Percentiles rank a stretch among this genome's conserved stretches.
Conservation (phyloP, 495 filamentous ascomycete genomes). For the Podospora comata region DNA sequence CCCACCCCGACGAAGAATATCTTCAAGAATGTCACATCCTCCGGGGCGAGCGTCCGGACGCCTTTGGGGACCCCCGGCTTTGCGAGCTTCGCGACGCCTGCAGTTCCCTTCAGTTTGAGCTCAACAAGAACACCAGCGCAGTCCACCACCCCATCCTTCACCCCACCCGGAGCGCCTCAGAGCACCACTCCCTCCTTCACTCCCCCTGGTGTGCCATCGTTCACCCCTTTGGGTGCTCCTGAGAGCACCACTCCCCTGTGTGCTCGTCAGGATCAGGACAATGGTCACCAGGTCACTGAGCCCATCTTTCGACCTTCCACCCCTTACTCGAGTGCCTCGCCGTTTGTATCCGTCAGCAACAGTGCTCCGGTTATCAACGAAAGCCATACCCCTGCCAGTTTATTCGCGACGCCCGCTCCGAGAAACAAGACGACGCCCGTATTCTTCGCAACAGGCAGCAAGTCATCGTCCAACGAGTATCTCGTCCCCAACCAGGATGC, state of each 20-base stretch:
- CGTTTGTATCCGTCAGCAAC: slow-evolving; percentile 9
- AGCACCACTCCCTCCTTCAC: slow-evolving; percentile 34
- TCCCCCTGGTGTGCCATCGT: slow-evolving; percentile 30
- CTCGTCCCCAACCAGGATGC: slow-evolving; percentile 45
- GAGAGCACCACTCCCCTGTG: slow-evolving; percentile 31
- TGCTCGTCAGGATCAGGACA: slow-evolving; percentile 21
- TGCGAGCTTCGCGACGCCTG: slow-evolving; percentile 28
- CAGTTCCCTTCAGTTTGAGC: slow-evolving; percentile 27
- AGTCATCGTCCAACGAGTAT: slow-evolving; percentile 27
- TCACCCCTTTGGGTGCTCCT: slow-evolving; percentile 26
- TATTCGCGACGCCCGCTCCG: slow-evolving; percentile 22
- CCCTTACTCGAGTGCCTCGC: slow-evolving; percentile 17
- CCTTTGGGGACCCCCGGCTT: slow-evolving; percentile 30
- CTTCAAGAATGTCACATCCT: slow-evolving; percentile 29
- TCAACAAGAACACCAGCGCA: slow-evolving; percentile 11
- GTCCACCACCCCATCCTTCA: slow-evolving; percentile 25
- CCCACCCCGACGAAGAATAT: slow-evolving; percentile 88
- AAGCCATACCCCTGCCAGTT: slow-evolving; percentile 14
- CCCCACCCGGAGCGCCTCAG: slow-evolving; percentile 24
- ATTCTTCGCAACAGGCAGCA: slow-evolving; percentile 19
- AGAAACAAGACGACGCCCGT: slow-evolving; percentile 10
- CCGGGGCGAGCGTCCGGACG: slow-evolving; percentile 25
- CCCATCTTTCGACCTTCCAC: slow-evolving; percentile 21
- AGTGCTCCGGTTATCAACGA: slow-evolving; percentile 22
- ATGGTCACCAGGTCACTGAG: slow-evolving; percentile 23